phyloP scores from a whole-genome alignment of 139 green algal species.

The Micractinium conductrix region DNA sequence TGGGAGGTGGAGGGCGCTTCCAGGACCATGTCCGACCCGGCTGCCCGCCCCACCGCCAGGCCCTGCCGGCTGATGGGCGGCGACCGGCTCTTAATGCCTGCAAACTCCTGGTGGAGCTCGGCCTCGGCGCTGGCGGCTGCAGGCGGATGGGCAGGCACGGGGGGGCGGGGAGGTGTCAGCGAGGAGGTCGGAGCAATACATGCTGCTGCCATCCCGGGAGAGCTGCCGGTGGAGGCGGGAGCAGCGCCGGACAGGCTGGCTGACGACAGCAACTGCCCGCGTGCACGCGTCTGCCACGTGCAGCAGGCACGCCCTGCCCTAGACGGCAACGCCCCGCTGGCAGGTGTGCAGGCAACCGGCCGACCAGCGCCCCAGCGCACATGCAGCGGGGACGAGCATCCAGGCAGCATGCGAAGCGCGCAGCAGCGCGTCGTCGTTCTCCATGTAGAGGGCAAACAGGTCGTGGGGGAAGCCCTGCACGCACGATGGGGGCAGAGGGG shows the following conservation, averaged over 20 bases:
- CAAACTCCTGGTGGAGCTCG: constrained; percentile 34
- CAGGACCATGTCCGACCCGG: constrained; percentile 23
- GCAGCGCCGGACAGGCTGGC: too few relatives aligned
- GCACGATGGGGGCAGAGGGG: constrained; percentile 40
- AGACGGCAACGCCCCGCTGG: background rate
- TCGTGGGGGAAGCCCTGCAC: constrained; percentile 69
- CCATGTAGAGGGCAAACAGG: constrained; percentile 71
- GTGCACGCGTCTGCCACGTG: too few relatives aligned
- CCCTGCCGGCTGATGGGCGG: constrained; percentile 1
- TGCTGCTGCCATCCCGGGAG: background rate
- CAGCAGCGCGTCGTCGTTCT: constrained; percentile 72
- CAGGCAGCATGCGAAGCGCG: constrained; percentile 70
- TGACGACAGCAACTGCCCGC: background rate
- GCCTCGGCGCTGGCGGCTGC: constrained; percentile 4
- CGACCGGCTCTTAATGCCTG: background rate
- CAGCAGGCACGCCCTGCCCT: too few relatives aligned
- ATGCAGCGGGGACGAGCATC: constrained; percentile 68
- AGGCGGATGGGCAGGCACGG: background rate
- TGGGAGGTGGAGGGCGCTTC: background rate
- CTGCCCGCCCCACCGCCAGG: constrained; percentile 28
- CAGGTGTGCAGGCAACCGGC: background rate
- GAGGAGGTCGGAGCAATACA: background rate
- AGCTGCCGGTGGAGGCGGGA: too few relatives aligned
- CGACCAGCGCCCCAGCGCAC: background rate
- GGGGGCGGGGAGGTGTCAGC: too few relatives aligned